Conservation (phyloP, 2,329 filamentous ascomycete genomes). For the Chrysoporthe cubensis region DNA sequence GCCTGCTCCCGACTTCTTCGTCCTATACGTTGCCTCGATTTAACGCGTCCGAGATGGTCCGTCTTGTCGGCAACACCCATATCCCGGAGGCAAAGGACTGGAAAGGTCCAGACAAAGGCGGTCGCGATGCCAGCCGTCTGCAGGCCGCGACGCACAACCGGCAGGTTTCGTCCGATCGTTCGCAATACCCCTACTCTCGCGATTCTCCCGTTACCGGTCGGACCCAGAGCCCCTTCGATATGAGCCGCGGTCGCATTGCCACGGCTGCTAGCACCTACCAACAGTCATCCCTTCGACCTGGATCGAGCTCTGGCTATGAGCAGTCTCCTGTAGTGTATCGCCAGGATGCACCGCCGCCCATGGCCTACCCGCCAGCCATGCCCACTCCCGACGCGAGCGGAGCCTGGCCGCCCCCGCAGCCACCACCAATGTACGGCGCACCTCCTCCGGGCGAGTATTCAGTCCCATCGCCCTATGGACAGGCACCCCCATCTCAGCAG, state of each 20-base stretch:
- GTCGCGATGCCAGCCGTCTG: constrained; percentile 34
- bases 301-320: constrained; percentile 47
- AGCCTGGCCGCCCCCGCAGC: constrained; percentile 24
- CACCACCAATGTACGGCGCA: constrained; percentile 15
- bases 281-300: constrained; percentile 56
- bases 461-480: constrained; percentile 24
- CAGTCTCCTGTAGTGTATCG: constrained; percentile 37
- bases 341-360: constrained; percentile 22
- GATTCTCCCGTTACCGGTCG: constrained; percentile 38
- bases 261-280: constrained; percentile 50
- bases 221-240: constrained; percentile 53
- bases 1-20: constrained; percentile 74
- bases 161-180: constrained; percentile 32
- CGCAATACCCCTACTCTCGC: constrained; percentile 32
- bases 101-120: constrained; percentile 47
- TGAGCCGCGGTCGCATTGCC: constrained; percentile 41
- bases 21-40: constrained; percentile 74
- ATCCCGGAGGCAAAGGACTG: constrained; percentile 65
- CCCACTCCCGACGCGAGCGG: constrained; percentile 23
- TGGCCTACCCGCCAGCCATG: constrained; percentile 18
- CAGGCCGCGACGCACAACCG: constrained; percentile 31
- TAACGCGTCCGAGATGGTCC: constrained; percentile 71
- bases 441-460: constrained; percentile 20
- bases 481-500: constrained; percentile 25
- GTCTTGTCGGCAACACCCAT: constrained; percentile 69